Evolutionary conservation across 163 green algal species (phyloP), one percentile per base, ranked within the genome.

Genomic region (Scenedesmus sp.): DNA sequence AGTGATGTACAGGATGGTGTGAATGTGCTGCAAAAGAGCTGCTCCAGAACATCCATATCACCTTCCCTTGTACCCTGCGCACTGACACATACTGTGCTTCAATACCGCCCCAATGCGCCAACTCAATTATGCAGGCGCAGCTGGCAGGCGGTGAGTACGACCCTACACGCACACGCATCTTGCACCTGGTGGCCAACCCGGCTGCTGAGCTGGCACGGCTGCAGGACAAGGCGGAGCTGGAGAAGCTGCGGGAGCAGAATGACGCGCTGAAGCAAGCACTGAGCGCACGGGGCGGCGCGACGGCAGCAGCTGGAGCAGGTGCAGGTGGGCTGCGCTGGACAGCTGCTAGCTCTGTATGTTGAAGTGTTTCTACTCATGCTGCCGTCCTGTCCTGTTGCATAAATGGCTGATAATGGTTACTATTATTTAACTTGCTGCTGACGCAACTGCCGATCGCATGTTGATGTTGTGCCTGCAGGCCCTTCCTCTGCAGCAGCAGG

Each of bases 141-240:
- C 52, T 97, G 56, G 94, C 90, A 9, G 91, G 87, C 3, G 96
- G 95, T 13, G 96, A 97, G 70, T 97, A 91, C 92, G 95, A 97
- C 87, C 87, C 93, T 3, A 89, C 90, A 34, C 94, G 86, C 57
- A 97, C 95, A 8, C 93, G 92, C 4, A 94, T 98, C 64, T 84
- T 98, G 90, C 96, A 98, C 92, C 92, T 97, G 54, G 92, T 94
- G 86, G 89, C 79, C 88, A 98, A 98, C 92, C 96, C 96, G 0
- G 94, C 97, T 86, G 92, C 94, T 0, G 93, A 95, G 91, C 85
- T 94, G 66, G 73, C 84, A 20, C 74, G 92, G 83, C 84, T 90
- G 26, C 57, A 70, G 34, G 64, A 84, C 54, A 64, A 92, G 84
- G 84, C 84, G 34, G 60, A 84, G 1, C n/a, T 95, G 46, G 93